Base-by-base conservation (phyloP, 2,329 filamentous ascomycete genomes). In the Talaromyces sp. region DNA sequence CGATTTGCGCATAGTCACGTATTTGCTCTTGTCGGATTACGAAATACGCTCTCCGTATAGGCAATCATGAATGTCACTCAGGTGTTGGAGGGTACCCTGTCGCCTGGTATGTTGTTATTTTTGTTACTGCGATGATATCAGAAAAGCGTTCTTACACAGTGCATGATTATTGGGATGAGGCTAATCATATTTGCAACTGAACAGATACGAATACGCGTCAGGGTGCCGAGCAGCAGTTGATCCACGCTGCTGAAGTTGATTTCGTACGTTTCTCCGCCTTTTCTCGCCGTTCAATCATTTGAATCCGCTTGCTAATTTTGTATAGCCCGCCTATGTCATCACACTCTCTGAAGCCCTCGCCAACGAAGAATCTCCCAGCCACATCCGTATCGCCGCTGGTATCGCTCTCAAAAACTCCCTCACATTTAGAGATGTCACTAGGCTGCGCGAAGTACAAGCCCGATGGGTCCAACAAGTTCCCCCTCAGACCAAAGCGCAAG, bases 341-440 rank as follows among this genome's bases (percentile, higher is more conserved):
- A 95, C 93, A 69, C 90, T 99, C 76, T 94, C 95, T 71, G 90
- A 92, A 81, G 92, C 96, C 81, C 88, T 99, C 75, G 93, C 93
- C 77, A 97, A 97, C 81, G 94, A 98, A 76, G 86, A 87, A 72
- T 89, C 90, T 70, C 85, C 91, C 76, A 86, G 90, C 70, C 87
- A 92, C 76, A 95, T 97, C 77, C 90, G 95, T 85, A 90, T 92
- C 72, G 94, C 95, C 72, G 95, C 95, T 73, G 95, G 93, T 87
- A 87, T 99, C 73, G 94, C 95, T 72, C 85, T 99, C 75, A 99
- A 99, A 84, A 99, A 99, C 85, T 91, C 95, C 74, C 98, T 99
- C 83, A 92, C 92, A 75, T 91, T 93, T 75, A 90, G 95, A 84
- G 95, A 99, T 80, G 89, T 89, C 75, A 83, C 88, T 74, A 90